Base-by-base conservation (phyloP, 2,329 filamentous ascomycete species). In the Fusarium pseudocircinatum region DNA sequence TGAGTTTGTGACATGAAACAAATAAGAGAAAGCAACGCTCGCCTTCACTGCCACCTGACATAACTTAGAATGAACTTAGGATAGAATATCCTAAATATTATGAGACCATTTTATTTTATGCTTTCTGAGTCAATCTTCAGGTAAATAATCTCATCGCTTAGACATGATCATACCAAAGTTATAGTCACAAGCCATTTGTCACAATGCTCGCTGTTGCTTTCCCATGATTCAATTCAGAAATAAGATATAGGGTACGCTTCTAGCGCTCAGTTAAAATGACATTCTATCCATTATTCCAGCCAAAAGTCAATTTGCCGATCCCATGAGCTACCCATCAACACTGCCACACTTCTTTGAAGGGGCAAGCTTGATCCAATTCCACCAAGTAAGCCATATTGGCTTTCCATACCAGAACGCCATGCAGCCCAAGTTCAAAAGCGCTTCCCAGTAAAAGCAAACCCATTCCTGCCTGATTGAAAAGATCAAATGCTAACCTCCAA, bases 321-420 rank as follows among this genome's bases (percentile, higher is more conserved):
- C 32, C 54, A 24, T 47, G 57, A 53, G 30, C 30, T 47, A 52
- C 43, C 54, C 58, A 60, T 64, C 53, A 71, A 60, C 28, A 28
- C 61, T 68, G 44, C 53, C 26, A 54, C 44, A 43, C 40, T 53
- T 69, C 59, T 49, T 58, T 24, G 24, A 67, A 43, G 54, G 42
- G 47, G 43, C 52, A 63, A 40, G 42, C 53, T 49, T 54, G 47
- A 57, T 57, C 43, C 54, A 53, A 64, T 72, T 22, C 62, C 44
- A 47, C 37, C 56, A 46, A 56, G 26, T 42, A 22, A 70, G 59
- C 59, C 59, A 37, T 59, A 36, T 60, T 24, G 40, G 46, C 71
- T 69, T n/a, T 66, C 69, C 70, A 57, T 61, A 74, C 63, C 67
- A 73, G 59, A 61, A 74, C 71, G 71, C 71, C 71, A 60, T 72